Evolutionary conservation across 208 protist genomes (phyloP).

Genomic region (Trypanosoma boissoni): DNA sequence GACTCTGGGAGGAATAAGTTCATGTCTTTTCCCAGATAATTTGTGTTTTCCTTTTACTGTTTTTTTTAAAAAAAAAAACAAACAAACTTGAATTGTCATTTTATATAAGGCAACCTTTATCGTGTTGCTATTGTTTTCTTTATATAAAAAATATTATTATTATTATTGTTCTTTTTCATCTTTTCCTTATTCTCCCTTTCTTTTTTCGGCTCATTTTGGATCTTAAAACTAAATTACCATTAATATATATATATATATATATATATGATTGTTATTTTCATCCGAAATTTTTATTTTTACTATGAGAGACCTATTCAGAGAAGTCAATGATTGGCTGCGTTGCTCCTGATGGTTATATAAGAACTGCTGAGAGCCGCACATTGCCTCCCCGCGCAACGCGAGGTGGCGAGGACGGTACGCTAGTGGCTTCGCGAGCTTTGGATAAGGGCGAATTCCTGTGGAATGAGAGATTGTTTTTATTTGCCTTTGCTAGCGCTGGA

Average conservation of each 20-base stretch:
- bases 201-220: too few species aligned
- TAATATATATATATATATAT: not conserved
- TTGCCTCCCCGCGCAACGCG: constrained; percentile 9
- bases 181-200: constrained; percentile 12
- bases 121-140: not conserved
- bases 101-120: constrained; percentile 3
- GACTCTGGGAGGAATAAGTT: constrained; percentile 25
- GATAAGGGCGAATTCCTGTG: constrained; percentile 16
- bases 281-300: constrained; percentile 5
- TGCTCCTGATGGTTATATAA: constrained; percentile 36
- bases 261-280: not conserved
- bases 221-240: too few species aligned
- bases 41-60: not conserved
- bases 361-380: constrained; percentile 7
- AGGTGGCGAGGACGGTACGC: not conserved
- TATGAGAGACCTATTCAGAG: constrained; percentile 4
- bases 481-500: constrained; percentile 2
- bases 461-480: constrained; percentile 9
- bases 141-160: not conserved
- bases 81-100: not conserved
- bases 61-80: not conserved
- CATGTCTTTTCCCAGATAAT: not conserved
- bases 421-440: constrained; percentile 2
- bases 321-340: constrained; percentile 71
- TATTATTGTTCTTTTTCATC: constrained; percentile 2